Evolutionary conservation across 129 eudicot genomes (phyloP).

Genomic region (Chrysanthemum lavandulifolium): DNA sequence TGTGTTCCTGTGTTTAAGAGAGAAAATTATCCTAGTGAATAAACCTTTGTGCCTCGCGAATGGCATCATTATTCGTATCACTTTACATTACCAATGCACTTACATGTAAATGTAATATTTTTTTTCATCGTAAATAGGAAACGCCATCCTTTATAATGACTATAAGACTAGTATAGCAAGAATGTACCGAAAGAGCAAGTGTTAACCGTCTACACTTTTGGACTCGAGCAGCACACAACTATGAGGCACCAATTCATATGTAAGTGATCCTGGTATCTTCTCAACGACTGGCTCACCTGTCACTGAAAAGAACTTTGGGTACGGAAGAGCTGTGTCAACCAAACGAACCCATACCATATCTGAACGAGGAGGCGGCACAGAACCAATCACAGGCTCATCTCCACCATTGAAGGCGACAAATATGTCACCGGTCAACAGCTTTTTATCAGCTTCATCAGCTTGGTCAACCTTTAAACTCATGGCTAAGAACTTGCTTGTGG

Average conservation of each 20-base stretch:
- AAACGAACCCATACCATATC: constrained; percentile 64
- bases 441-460: constrained; percentile 20
- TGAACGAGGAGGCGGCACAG: constrained; percentile 53
- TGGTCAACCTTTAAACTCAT: constrained; percentile 54
- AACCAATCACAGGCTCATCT: constrained; percentile 39
- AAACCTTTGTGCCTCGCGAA: not conserved
- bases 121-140: not conserved
- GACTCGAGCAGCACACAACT: constrained; percentile 82
- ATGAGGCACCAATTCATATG: constrained; percentile 64
- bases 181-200: not conserved
- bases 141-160: constrained; percentile 2
- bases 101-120: not conserved
- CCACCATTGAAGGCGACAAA: constrained; percentile 71
- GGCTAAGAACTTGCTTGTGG: constrained; percentile 64
- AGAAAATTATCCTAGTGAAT: not conserved
- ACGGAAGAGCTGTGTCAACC: constrained; percentile 75
- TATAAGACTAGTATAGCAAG: constrained; percentile 4
- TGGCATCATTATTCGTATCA: constrained; percentile 13
- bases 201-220: constrained; percentile 29
- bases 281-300: constrained; percentile 56
- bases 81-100: constrained; percentile 6
- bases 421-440: constrained; percentile 38
- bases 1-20: not conserved
- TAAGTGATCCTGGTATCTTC: constrained; percentile 37
- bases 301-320: constrained; percentile 68